phyloP scores from a whole-genome alignment of 441 rosid genomes.

The Gossypium aridum region DNA sequence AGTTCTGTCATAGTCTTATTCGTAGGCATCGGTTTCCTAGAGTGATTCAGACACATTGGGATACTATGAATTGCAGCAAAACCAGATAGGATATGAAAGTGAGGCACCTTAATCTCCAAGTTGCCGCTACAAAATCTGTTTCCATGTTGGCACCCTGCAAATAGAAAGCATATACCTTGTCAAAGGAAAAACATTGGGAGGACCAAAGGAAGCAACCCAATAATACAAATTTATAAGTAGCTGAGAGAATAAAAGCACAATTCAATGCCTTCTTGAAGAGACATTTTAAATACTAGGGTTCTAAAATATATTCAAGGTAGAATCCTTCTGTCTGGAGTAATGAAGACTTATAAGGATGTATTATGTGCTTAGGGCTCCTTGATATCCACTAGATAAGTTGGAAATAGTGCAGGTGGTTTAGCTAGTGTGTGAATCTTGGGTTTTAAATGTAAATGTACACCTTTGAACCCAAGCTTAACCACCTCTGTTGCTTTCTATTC shows the following conservation, averaged over 20 bases:
- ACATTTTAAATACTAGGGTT: neutral
- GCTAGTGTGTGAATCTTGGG: neutral
- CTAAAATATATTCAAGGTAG: neutral
- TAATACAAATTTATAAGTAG: neutral
- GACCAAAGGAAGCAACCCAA: neutral
- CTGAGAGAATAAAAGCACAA: constrained; percentile 1
- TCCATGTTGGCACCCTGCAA: constrained; percentile 47
- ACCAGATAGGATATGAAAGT: neutral
- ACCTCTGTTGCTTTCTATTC: neutral
- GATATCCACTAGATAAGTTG: constrained; percentile 1
- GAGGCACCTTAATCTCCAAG: constrained; percentile 72
- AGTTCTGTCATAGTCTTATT: neutral
- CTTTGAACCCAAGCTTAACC: neutral
- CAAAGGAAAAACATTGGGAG: neutral
- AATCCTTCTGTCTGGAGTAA: neutral
- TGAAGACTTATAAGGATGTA: neutral
- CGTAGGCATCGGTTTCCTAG: neutral
- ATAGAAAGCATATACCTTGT: constrained; percentile 1
- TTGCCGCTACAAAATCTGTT: constrained; percentile 46
- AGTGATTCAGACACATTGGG: neutral
- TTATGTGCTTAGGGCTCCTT: neutral
- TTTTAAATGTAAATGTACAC: neutral
- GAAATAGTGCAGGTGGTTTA: neutral
- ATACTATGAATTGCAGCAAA: neutral
- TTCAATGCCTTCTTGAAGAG: neutral